These are phyloP conservation scores for Piromyces finnis DNA, from an alignment of 192 early-diverging fungal genomes.

Conservation along the genomic window DNA sequence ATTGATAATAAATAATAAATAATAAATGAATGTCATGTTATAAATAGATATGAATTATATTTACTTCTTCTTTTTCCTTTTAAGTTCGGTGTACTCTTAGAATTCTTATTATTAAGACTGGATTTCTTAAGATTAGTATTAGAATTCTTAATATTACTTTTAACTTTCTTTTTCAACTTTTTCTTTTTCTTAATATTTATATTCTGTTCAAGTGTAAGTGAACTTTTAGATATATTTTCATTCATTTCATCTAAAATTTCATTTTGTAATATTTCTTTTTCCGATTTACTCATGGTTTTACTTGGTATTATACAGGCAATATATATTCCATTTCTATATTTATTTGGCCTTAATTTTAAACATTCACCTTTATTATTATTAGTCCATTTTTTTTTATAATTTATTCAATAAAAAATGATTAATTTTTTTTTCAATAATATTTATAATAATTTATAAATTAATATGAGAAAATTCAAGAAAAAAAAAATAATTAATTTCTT, in stretches of 20 bases:
- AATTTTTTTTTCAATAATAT: too few species aligned
- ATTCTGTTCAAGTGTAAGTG: not conserved
- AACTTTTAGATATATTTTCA: not conserved
- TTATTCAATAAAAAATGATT: too few species aligned
- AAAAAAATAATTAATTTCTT: too few species aligned
- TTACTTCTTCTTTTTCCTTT: too few species aligned
- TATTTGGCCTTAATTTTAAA: not conserved
- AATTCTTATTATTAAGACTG: too few species aligned
- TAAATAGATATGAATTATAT: too few species aligned
- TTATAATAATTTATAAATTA: too few species aligned
- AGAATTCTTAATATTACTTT: not conserved
- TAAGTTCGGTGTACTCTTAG: too few species aligned
- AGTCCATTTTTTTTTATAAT: too few species aligned
- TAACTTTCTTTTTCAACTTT: not conserved
- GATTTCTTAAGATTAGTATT: not conserved
- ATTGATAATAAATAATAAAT: too few species aligned
- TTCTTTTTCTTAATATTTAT: not conserved
- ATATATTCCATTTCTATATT: not conserved
- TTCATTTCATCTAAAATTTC: not conserved
- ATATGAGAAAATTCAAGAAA: too few species aligned
- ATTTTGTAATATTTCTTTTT: not conserved
- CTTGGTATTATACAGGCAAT: not conserved
- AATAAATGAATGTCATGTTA: too few species aligned
- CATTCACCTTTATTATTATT: slow-evolving; percentile 4
- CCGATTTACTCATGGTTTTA: not conserved